Conservation (phyloP, 2,329 filamentous ascomycete species). For the Ceratocystis eucalypticola region DNA sequence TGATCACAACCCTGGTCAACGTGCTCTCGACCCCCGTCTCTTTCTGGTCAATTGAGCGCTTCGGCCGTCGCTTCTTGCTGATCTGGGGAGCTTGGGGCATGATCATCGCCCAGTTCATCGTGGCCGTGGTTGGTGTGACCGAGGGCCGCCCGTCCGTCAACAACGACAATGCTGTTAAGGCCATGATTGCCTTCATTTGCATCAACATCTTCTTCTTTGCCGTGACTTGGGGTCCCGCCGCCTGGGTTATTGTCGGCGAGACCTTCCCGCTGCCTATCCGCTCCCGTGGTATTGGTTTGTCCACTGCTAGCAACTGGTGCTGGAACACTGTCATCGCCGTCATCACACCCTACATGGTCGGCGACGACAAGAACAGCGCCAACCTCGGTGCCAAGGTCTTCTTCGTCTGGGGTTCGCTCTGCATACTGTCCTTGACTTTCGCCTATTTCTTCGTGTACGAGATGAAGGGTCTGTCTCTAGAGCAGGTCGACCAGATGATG, state of each 20-base stretch:
- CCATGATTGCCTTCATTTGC: constrained; percentile 77
- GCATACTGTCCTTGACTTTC: constrained; percentile 46
- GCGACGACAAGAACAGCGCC: constrained; percentile 37
- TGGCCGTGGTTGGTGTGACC: constrained; percentile 60
- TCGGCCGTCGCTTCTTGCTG: constrained; percentile 69
- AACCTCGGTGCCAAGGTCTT: constrained; percentile 58
- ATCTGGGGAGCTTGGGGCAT: constrained; percentile 69
- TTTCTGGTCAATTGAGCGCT: constrained; percentile 72
- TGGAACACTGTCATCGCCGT: constrained; percentile 66
- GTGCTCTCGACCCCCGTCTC: constrained; percentile 73
- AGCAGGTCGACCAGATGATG: constrained; percentile 79
- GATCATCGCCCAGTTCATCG: constrained; percentile 76
- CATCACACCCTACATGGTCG: constrained; percentile 62
- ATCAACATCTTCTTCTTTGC: constrained; percentile 93
- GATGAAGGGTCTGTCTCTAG: constrained; percentile 63
- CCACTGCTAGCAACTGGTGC: constrained; percentile 82
- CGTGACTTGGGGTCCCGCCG: constrained; percentile 71
- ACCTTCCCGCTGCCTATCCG: constrained; percentile 83
- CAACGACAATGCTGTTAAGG: constrained; percentile 45
- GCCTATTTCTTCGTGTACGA: constrained; percentile 61
- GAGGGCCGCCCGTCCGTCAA: constrained; percentile 40
- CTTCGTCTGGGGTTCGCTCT: constrained; percentile 62
- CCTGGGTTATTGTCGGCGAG: constrained; percentile 77
- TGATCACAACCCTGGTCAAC: constrained; percentile 82
- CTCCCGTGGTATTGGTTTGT: constrained; percentile 72